Base-by-base conservation (phyloP, 2,329 filamentous ascomycete species). In the Clarireedia sp. region DNA sequence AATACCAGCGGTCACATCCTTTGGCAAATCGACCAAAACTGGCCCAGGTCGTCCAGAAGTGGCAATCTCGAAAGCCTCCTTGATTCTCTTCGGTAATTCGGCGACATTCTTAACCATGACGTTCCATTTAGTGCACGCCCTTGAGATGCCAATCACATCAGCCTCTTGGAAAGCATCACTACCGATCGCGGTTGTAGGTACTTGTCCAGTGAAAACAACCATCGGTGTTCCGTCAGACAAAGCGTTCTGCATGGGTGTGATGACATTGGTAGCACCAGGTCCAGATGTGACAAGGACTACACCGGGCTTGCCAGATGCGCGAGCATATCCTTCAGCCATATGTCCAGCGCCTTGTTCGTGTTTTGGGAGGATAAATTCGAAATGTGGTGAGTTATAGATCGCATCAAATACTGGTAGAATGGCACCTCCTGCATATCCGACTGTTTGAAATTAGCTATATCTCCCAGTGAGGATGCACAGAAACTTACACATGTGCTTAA, bases 331-430 rank as follows among this genome's bases (percentile, higher is more conserved):
- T 74, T 97, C 87, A 16, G 94, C 94, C 94, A 97, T 99, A 75
- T 99, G 94, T 61, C 94, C 94, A 57, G 94, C 94, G 63, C 94
- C 94, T 75, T 99, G 94, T 75, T 97, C 94, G 74, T 99, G 94
- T 73, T 89, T 85, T 29, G 94, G 94, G 8, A 97, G 83, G 71
- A 97, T 84, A 69, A 99, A 97, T 60, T 96, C 86, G 76, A 97
- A 96, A 74, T 96, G 87, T 76, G 88, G 85, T 56, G 92, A 97
- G 77, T 96, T 96, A 81, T 95, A 95, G 70, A 99, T 97, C 68
- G 94, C 94, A 72, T 99, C 94, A 76, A 96, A 97, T 44, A 97
- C 92, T 66, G 94, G 94, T 37, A 97, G 85, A 74, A 97, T 97
- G 63, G 94, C 91, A 70, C 94, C 92, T 67, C 92, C 92, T 63